Percentiles rank a stretch among this genome's conserved stretches.
phyloP scores from a whole-genome alignment of 768 basidiomycete genomes.

The Lentinula edodes region DNA sequence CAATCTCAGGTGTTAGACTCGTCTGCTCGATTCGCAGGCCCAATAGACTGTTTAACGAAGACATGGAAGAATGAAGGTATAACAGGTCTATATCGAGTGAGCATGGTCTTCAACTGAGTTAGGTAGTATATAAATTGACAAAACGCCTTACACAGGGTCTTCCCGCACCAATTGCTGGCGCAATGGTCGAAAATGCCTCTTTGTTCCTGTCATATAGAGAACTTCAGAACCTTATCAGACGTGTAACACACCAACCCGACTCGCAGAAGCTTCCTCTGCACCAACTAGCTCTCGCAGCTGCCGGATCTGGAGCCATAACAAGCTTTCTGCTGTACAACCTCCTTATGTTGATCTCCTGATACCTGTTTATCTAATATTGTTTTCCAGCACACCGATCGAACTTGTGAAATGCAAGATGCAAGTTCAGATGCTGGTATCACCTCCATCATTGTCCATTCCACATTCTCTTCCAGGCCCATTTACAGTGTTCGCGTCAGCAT shows the following conservation, averaged over 20 bases:
- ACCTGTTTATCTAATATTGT: conserved; percentile 2
- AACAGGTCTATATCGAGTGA: conserved; percentile 80
- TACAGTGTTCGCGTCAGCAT: conserved; percentile 52
- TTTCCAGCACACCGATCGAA: conserved; percentile 72
- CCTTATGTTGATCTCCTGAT: neutral
- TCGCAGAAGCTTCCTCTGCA: conserved; percentile 51
- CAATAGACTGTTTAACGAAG: conserved; percentile 80
- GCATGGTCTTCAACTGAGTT: conserved; percentile 20
- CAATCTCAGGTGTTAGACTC: conserved; percentile 83
- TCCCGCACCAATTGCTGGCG: conserved; percentile 89
- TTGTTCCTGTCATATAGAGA: conserved; percentile 86
- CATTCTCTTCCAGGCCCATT: conserved; percentile 60
- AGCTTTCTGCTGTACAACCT: conserved; percentile 79
- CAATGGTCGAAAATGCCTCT: conserved; percentile 90
- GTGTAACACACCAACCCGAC: conserved; percentile 24
- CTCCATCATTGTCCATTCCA: conserved; percentile 10
- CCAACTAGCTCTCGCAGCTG: conserved; percentile 79
- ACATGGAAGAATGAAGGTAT: conserved; percentile 83
- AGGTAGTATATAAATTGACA: neutral
- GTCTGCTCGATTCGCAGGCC: conserved; percentile 67
- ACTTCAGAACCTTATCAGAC: conserved; percentile 58
- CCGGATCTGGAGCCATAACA: conserved; percentile 78
- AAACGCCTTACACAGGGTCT: conserved; percentile 55
- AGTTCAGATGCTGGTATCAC: conserved; percentile 66
- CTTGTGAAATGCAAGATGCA: conserved; percentile 93